Conservation (phyloP, 768 basidiomycete genomes). For the Melanogaster broomeanus region DNA sequence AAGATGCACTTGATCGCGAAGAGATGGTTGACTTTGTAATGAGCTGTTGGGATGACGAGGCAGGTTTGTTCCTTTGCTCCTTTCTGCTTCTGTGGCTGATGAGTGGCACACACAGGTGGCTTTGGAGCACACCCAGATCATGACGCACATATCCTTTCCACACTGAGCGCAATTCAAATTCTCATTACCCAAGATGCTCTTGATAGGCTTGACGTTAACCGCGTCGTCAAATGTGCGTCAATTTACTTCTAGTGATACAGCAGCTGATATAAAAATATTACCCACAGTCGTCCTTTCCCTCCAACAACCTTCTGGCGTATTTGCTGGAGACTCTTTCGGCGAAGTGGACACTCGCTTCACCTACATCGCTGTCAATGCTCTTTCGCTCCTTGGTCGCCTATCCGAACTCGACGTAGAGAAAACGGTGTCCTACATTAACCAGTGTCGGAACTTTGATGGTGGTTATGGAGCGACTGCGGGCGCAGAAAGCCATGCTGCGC, state of each 20-base stretch:
- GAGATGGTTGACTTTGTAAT: slow-evolving; percentile 89
- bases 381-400: slow-evolving; percentile 80
- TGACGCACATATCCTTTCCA: slow-evolving; percentile 86
- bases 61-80: slow-evolving; percentile 46
- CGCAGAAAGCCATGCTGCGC: slow-evolving; percentile 90
- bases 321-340: slow-evolving; percentile 90
- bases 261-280: neutral
- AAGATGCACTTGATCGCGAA: slow-evolving; percentile 77
- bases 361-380: slow-evolving; percentile 81
- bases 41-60: slow-evolving; percentile 93
- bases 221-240: slow-evolving; percentile 71
- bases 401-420: slow-evolving; percentile 66
- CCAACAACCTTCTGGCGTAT: slow-evolving; percentile 84
- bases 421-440: slow-evolving; percentile 69
- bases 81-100: slow-evolving; percentile 2
- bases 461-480: slow-evolving; percentile 86
- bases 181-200: slow-evolving; percentile 82
- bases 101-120: slow-evolving; percentile 53
- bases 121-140: slow-evolving; percentile 94
- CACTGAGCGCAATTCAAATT: slow-evolving; percentile 91
- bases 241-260: neutral
- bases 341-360: slow-evolving; percentile 91
- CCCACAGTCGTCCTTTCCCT: slow-evolving; percentile 76
- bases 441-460: slow-evolving; percentile 93
- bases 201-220: slow-evolving; percentile 65